A percentile compares a stretch with the other conserved stretches of the same genome.
Evolutionary conservation across 2,329 filamentous ascomycete genomes (phyloP).

Genomic region (Chrysoporthe austroafricana): DNA sequence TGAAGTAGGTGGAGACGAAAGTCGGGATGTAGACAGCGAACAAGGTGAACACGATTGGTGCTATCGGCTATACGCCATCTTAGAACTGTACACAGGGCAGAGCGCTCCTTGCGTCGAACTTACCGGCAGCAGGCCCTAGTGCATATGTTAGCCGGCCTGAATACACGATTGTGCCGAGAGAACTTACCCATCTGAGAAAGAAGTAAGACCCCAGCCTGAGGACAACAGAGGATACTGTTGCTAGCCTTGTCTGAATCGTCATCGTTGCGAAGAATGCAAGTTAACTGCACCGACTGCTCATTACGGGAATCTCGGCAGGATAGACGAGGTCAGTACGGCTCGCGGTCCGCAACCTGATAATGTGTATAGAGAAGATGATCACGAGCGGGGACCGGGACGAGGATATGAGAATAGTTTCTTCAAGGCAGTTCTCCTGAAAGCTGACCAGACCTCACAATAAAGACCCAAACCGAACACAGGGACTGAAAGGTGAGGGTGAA

Average conservation of each 20-base stretch:
- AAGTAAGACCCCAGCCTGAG: constrained; percentile 56
- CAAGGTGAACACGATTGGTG: constrained; percentile 57
- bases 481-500: not conserved
- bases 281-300: not conserved
- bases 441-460: not conserved
- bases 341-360: not conserved
- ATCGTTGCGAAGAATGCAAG: constrained; percentile 31
- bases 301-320: constrained; percentile 1
- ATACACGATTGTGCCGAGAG: no score
- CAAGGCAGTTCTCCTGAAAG: not conserved
- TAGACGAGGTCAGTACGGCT: not conserved
- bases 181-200: constrained; percentile 65
- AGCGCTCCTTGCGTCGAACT: constrained; percentile 25
- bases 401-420: not conserved
- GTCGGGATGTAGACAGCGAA: constrained; percentile 69
- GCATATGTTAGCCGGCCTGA: constrained; percentile 13
- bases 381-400: no score
- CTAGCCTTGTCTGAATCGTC: constrained; percentile 39
- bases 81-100: not conserved
- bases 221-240: constrained; percentile 51
- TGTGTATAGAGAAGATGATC: not conserved
- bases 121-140: constrained; percentile 43
- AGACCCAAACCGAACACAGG: not conserved
- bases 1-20: constrained; percentile 62
- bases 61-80: constrained; percentile 28